Evolutionary conservation across 106 monocot genomes (phyloP).

Genomic region (Amphibolis antarctica): DNA sequence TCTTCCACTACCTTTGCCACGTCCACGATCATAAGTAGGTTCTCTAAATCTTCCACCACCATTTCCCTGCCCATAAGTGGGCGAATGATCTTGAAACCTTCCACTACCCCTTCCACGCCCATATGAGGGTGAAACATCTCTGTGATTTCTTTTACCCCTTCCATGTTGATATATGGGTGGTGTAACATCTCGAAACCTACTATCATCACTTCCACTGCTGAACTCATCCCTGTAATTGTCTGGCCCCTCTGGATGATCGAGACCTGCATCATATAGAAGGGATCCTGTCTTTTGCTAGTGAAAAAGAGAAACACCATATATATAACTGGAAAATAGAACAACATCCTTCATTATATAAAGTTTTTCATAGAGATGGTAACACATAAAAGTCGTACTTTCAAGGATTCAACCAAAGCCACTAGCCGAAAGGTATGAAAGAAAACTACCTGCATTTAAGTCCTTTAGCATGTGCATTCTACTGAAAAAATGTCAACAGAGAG

Average conservation of each 20-base stretch:
- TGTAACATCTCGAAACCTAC: conserved; percentile 35
- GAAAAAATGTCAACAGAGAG: neutral
- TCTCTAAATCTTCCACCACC: conserved; percentile 4
- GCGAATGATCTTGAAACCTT: conserved; percentile 1
- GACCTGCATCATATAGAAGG: conserved; percentile 21
- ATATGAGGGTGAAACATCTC: conserved; percentile 7
- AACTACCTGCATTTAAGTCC: conserved; percentile 1
- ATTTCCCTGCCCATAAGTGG: conserved; percentile 4
- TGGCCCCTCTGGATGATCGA: conserved; percentile 17
- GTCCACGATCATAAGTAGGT: neutral
- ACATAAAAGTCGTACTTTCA: neutral
- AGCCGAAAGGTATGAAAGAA: conserved; percentile 2
- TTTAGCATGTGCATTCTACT: conserved; percentile 2
- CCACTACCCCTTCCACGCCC: conserved; percentile 5
- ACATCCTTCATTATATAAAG: no score
- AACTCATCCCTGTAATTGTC: conserved; percentile 26
- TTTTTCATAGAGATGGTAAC: neutral
- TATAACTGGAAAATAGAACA: conserved; percentile 18
- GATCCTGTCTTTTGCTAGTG: conserved; percentile 19
- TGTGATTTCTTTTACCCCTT: conserved; percentile 18
- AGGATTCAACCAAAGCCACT: neutral
- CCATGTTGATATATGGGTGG: conserved; percentile 26
- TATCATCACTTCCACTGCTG: conserved; percentile 37
- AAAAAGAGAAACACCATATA: conserved; percentile 24
- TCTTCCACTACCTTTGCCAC: conserved; percentile 9